Evolutionary conservation across 1,139 yeast species (phyloP).

Genomic region (Zygosaccharomyces sapae): DNA sequence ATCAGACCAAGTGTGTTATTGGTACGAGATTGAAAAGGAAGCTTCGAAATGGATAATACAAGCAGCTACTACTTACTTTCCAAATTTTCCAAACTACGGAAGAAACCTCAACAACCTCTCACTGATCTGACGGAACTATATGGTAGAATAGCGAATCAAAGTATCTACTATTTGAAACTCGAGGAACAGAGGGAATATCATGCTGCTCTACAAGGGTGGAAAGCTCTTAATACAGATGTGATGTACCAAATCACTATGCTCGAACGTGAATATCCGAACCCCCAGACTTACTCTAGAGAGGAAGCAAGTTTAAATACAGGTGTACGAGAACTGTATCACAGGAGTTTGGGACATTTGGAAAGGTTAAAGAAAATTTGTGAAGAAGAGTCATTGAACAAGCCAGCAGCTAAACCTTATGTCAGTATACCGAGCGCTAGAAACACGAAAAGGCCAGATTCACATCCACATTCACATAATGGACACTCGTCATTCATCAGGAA

Average conservation of each 20-base stretch:
- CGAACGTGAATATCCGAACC: constrained; percentile 42
- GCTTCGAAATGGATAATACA: constrained; percentile 22
- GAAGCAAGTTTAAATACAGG: constrained; percentile 39
- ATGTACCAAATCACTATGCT: constrained; percentile 53
- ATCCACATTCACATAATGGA: constrained; percentile 1
- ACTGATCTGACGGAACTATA: constrained; percentile 60
- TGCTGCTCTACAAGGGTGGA: constrained; percentile 69
- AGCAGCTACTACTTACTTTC: constrained; percentile 25
- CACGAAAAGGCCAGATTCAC: not conserved
- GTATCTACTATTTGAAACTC: constrained; percentile 51
- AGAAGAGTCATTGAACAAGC: constrained; percentile 10
- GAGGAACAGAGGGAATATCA: constrained; percentile 53
- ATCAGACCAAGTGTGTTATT: not conserved
- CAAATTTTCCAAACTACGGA: constrained; percentile 40
- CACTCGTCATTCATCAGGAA: constrained; percentile 10
- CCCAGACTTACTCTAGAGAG: constrained; percentile 43
- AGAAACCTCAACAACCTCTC: constrained; percentile 53
- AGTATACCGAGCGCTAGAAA: constrained; percentile 1
- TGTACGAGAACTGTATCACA: constrained; percentile 36
- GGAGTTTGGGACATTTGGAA: constrained; percentile 39
- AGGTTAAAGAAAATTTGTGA: constrained; percentile 33
- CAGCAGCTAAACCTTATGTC: constrained; percentile 4
- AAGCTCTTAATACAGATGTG: constrained; percentile 57
- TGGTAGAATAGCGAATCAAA: constrained; percentile 55
- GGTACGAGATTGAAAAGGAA: not conserved